A percentile compares a stretch with the other conserved stretches of the same genome.
phyloP scores from a whole-genome alignment of 1,284 basidiomycete species.

The Moesziomyces parantarcticus region DNA sequence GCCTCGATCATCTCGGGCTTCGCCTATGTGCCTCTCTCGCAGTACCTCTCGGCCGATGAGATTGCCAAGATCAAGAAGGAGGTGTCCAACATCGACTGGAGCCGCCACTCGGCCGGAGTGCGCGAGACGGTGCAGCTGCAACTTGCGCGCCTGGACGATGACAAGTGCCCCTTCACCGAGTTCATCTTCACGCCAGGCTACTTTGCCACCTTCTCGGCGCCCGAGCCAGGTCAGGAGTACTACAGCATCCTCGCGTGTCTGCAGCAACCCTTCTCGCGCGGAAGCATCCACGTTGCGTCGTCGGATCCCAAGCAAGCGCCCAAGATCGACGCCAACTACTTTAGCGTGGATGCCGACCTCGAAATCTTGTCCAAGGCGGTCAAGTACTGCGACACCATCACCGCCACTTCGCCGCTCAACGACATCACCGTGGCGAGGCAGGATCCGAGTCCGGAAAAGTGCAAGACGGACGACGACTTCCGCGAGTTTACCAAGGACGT shows the following conservation, averaged over 20 bases:
- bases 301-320: constrained; percentile 32
- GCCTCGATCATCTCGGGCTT: constrained; percentile 55
- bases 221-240: constrained; percentile 52
- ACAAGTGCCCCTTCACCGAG: constrained; percentile 45
- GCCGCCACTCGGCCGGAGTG: constrained; percentile 40
- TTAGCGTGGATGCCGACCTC: constrained; percentile 55
- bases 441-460: constrained; percentile 45
- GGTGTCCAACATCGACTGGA: constrained; percentile 35
- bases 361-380: constrained; percentile 50
- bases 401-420: constrained; percentile 27
- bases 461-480: constrained; percentile 36
- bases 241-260: constrained; percentile 49
- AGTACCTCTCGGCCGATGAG: constrained; percentile 46
- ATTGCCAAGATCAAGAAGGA: constrained; percentile 40
- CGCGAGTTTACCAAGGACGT: constrained; percentile 49
- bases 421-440: constrained; percentile 38
- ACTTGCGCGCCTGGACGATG: constrained; percentile 42
- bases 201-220: constrained; percentile 48
- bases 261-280: constrained; percentile 55
- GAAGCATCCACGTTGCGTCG: constrained; percentile 45
- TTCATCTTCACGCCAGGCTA: constrained; percentile 61
- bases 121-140: constrained; percentile 50
- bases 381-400: constrained; percentile 50
- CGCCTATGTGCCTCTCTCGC: constrained; percentile 46
- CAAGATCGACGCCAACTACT: constrained; percentile 53